Percentiles rank a stretch among this genome's conserved stretches.
Conservation (phyloP, 257 asterid genomes). For the Capsicum chinense region DNA sequence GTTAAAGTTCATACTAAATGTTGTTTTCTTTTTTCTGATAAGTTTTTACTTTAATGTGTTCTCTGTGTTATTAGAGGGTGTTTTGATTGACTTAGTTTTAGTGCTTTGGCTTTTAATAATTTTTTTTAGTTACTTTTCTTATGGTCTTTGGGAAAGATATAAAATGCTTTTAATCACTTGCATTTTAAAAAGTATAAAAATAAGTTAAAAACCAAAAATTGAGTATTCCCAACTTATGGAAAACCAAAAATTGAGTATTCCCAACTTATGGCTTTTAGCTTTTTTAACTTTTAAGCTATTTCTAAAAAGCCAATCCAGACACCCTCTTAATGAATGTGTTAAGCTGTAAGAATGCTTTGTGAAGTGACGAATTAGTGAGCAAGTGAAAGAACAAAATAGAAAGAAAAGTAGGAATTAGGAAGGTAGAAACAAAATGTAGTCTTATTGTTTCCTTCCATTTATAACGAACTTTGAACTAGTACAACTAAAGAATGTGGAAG, state of each 20-base stretch:
- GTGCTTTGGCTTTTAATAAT: no score
- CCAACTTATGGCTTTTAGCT: no score
- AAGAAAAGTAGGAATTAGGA: background rate
- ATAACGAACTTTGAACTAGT: background rate
- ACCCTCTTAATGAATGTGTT: background rate
- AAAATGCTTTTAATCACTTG: no score
- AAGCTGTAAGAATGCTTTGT: background rate
- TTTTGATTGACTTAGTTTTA: no score
- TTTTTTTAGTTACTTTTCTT: no score
- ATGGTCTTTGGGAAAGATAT: no score
- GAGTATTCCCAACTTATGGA: no score
- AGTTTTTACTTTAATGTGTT: background rate
- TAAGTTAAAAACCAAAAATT: no score
- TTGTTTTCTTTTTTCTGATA: background rate
- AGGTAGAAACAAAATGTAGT: background rate
- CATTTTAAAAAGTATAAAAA: no score
- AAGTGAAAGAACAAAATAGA: constrained; percentile 16
- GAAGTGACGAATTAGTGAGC: background rate
- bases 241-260: no score
- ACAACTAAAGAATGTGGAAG: background rate
- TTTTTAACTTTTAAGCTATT: no score
- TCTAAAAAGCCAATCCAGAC: no score
- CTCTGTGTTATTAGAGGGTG: constrained; percentile 8
- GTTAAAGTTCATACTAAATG: background rate
- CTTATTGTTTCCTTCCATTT: background rate